phyloP scores from a whole-genome alignment of 768 basidiomycete species.

The Mrakia hoshinonis region DNA sequence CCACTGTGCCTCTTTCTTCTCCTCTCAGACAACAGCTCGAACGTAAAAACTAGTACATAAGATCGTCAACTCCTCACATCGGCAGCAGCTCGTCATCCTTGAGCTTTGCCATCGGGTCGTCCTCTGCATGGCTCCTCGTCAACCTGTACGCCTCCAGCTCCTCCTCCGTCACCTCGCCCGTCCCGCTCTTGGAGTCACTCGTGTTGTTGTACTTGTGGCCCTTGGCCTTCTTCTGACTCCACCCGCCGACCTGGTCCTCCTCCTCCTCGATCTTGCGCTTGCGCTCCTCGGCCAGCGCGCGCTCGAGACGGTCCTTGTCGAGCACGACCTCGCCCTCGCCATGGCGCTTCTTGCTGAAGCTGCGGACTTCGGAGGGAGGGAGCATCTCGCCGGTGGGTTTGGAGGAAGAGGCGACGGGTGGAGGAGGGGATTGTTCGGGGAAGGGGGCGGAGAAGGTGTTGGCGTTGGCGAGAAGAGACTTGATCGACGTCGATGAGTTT shows the following conservation, averaged over 20 bases:
- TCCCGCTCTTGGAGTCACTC: slow-evolving; percentile 43
- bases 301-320: slow-evolving; percentile 59
- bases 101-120: slow-evolving; percentile 92
- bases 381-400: slow-evolving; percentile 3
- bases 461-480: slow-evolving; percentile 47
- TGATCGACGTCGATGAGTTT: slow-evolving; percentile 63
- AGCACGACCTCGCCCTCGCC: slow-evolving; percentile 72
- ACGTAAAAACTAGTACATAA: neutral
- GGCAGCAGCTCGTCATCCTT: slow-evolving; percentile 50
- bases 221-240: slow-evolving; percentile 46
- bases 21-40: neutral
- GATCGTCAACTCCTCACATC: neutral
- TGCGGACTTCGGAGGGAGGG: slow-evolving; percentile 39
- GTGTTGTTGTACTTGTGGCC: slow-evolving; percentile 32
- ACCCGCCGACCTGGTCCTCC: slow-evolving; percentile 55
- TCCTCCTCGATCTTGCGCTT: slow-evolving; percentile 56
- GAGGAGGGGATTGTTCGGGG: slow-evolving; percentile 31
- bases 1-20: neutral
- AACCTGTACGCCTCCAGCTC: slow-evolving; percentile 77
- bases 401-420: slow-evolving; percentile 24
- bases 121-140: slow-evolving; percentile 52
- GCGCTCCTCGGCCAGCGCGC: slow-evolving; percentile 67
- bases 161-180: slow-evolving; percentile 81
- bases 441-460: slow-evolving; percentile 35
- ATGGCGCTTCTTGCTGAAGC: slow-evolving; percentile 66